Percentiles rank a stretch among this genome's conserved stretches.
Conservation (phyloP, 192 early-diverging fungal genomes). For the Geranomyces michiganensis region DNA sequence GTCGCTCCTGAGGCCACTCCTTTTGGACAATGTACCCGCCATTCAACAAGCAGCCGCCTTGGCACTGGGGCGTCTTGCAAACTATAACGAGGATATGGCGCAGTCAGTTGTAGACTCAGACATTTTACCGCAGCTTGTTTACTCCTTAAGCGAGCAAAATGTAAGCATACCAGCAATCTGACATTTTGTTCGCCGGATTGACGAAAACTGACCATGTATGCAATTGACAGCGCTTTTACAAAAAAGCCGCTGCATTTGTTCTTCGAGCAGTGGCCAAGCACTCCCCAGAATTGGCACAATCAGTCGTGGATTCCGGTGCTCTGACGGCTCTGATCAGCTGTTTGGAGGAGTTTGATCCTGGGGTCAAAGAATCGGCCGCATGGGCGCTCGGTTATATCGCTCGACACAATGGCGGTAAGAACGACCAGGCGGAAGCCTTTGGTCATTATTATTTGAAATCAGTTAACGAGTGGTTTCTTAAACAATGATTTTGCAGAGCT, state of each 20-base stretch:
- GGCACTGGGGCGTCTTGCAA: constrained; percentile 60
- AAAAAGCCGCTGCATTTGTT: constrained; percentile 62
- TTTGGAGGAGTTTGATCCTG: constrained; percentile 66
- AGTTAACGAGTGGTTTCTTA: no score
- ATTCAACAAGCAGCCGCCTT: constrained; percentile 65
- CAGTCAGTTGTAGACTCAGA: constrained; percentile 57
- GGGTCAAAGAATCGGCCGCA: constrained; percentile 60
- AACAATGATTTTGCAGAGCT: constrained; percentile 53
- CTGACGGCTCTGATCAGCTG: constrained; percentile 56
- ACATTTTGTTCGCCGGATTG: no score
- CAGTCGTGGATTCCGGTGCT: constrained; percentile 58
- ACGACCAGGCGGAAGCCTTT: neutral
- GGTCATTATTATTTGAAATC: neutral
- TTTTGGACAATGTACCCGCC: constrained; percentile 58
- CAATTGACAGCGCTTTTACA: constrained; percentile 55
- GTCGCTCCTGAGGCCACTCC: constrained; percentile 55
- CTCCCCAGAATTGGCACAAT: constrained; percentile 56
- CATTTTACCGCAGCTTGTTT: constrained; percentile 60
- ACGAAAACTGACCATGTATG: neutral
- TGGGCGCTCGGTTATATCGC: constrained; percentile 69
- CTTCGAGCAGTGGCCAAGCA: constrained; percentile 62
- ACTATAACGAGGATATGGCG: constrained; percentile 61
- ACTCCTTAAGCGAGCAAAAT: constrained; percentile 55
- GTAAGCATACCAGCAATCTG: constrained; percentile 36
- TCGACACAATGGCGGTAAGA: constrained; percentile 55